A percentile compares a stretch with the other conserved stretches of the same genome.
Evolutionary conservation across 768 basidiomycete genomes (phyloP).

Genomic region (Suillus luteus): DNA sequence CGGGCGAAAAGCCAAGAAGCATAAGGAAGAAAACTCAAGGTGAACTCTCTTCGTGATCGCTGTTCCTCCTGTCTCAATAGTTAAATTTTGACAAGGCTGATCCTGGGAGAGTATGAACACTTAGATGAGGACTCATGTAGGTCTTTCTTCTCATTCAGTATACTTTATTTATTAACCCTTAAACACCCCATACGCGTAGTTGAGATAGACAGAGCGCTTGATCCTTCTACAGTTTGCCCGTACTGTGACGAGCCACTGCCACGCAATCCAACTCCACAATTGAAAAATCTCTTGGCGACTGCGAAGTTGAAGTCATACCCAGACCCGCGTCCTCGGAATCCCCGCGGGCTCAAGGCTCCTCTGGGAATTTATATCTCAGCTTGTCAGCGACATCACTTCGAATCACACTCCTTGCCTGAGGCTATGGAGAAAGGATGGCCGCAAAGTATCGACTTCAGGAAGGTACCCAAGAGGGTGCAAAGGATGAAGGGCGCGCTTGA

Average conservation of each 20-base stretch:
- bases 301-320: constrained; percentile 54
- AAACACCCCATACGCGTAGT: constrained; percentile 37
- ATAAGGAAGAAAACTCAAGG: constrained; percentile 30
- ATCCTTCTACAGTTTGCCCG: constrained; percentile 74
- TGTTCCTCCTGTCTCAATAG: neutral
- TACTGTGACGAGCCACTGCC: constrained; percentile 80
- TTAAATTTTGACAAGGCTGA: neutral
- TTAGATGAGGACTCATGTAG: constrained; percentile 45
- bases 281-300: constrained; percentile 53
- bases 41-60: constrained; percentile 7
- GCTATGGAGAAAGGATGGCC: constrained; percentile 79
- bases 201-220: constrained; percentile 49
- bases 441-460: constrained; percentile 63
- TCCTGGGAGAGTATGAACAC: neutral
- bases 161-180: constrained; percentile 4
- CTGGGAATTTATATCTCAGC: constrained; percentile 59
- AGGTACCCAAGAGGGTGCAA: constrained; percentile 54
- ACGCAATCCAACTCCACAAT: constrained; percentile 55
- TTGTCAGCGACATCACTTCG: constrained; percentile 81
- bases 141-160: constrained; percentile 16
- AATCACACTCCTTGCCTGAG: constrained; percentile 69
- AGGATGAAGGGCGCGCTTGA: constrained; percentile 49
- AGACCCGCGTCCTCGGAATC: constrained; percentile 70
- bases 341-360: constrained; percentile 57
- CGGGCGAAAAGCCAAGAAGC: constrained; percentile 34